These are phyloP conservation scores for Gossypium schwendimanii DNA, from an alignment of 441 rosid genomes.

Conservation along the genomic window DNA sequence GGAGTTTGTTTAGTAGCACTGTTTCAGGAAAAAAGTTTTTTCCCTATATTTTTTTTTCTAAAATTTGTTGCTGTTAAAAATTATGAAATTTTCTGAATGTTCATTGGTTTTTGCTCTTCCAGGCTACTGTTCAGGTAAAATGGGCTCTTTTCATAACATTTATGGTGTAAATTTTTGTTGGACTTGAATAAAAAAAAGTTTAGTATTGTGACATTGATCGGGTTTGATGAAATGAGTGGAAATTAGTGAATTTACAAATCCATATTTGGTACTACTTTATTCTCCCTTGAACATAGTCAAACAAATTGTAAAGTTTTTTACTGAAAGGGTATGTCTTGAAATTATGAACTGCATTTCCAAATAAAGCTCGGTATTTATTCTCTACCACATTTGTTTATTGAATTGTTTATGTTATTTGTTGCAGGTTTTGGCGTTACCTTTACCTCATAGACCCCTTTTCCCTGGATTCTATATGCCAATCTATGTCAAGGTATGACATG, in stretches of 20 bases:
- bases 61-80: background rate
- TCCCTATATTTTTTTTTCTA: background rate
- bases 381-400: conserved; percentile 1
- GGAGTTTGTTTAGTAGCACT: background rate
- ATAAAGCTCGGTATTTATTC: background rate
- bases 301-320: background rate
- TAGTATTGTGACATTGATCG: background rate
- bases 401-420: conserved; percentile 7
- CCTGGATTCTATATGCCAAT: conserved; percentile 99
- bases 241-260: background rate
- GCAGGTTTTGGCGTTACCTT: conserved; percentile 84
- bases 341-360: conserved; percentile 20
- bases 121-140: background rate
- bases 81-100: background rate
- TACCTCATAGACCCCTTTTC: conserved; percentile 87
- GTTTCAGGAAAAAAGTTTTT: background rate
- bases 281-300: background rate
- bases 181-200: background rate
- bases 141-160: background rate
- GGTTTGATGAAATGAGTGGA: background rate
- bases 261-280: conserved; percentile 12
- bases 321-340: conserved; percentile 1
- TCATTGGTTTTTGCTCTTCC: background rate
- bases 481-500: conserved; percentile 70
- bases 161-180: background rate